Percentiles rank a stretch among this genome's conserved stretches.
These are phyloP conservation scores for Parachaetomium inaequale DNA, from an alignment of 495 filamentous ascomycete species.

Conservation along the genomic window DNA sequence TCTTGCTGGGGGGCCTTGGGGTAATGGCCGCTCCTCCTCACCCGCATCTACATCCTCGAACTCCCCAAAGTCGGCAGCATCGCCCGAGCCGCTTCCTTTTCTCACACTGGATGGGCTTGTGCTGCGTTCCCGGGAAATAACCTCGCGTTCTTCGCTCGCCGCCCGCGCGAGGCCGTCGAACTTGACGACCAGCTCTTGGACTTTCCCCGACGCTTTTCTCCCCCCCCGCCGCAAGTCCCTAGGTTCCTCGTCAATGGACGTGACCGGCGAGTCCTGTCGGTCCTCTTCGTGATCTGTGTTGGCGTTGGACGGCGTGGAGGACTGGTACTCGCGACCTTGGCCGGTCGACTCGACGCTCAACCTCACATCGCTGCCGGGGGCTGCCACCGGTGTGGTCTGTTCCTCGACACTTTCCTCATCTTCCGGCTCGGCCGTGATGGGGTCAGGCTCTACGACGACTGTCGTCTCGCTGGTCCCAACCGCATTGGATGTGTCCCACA, in stretches of 20 bases:
- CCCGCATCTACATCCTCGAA: conserved; percentile 45
- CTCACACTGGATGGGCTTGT: conserved; percentile 11
- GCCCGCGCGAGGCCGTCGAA: conserved; percentile 45
- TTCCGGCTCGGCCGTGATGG: not conserved
- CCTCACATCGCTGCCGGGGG: conserved; percentile 11
- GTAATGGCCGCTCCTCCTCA: conserved; percentile 9
- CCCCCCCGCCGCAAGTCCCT: conserved; percentile 28
- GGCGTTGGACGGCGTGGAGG: conserved; percentile 41
- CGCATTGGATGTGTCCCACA: conserved; percentile 7
- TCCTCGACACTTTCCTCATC: not conserved
- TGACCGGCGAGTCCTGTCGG: conserved; percentile 49
- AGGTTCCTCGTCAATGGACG: conserved; percentile 52
- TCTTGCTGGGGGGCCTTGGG: not conserved
- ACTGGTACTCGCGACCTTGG: conserved; percentile 25
- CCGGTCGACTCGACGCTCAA: conserved; percentile 19
- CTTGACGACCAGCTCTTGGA: conserved; percentile 46
- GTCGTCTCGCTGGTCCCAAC: not conserved
- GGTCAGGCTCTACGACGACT: not conserved
- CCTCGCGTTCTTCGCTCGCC: conserved; percentile 32
- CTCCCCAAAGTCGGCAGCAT: conserved; percentile 49
- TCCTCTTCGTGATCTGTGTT: conserved; percentile 40
- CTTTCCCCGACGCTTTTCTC: conserved; percentile 38
- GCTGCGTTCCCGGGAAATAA: conserved; percentile 15
- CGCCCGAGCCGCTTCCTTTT: conserved; percentile 23
- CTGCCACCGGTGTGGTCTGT: not conserved